Evolutionary conservation across 768 basidiomycete species (phyloP).

Genomic region (Boletus speciosus): DNA sequence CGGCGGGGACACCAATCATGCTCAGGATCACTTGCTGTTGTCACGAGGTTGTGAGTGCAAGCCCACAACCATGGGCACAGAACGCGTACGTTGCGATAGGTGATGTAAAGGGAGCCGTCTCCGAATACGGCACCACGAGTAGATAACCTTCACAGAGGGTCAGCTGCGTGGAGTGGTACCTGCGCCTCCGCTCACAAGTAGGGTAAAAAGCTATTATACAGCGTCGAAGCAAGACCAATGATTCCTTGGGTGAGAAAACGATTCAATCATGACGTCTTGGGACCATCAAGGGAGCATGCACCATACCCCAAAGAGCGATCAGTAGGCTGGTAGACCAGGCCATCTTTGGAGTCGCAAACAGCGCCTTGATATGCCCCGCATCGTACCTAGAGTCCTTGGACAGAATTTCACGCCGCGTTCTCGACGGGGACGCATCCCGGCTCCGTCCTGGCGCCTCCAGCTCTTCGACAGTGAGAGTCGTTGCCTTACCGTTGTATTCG

Average conservation of each 20-base stretch:
- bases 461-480: conserved; percentile 42
- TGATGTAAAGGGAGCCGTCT: conserved; percentile 64
- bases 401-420: conserved; percentile 23
- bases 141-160: conserved; percentile 41
- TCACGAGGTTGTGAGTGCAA: neutral
- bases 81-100: conserved; percentile 62
- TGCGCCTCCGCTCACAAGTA: conserved; percentile 40
- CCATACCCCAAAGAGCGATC: conserved; percentile 46
- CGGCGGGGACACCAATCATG: conserved; percentile 65
- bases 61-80: no score
- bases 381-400: conserved; percentile 43
- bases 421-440: conserved; percentile 6
- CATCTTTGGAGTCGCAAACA: conserved; percentile 62
- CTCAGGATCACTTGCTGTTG: conserved; percentile 66
- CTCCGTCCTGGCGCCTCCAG: conserved; percentile 34
- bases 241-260: conserved; percentile 40
- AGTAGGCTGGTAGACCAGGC: conserved; percentile 64
- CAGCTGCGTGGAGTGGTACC: neutral
- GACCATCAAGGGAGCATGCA: neutral
- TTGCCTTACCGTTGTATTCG: conserved; percentile 44
- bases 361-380: conserved; percentile 46
- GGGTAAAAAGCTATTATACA: conserved; percentile 56
- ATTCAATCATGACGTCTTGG: neutral
- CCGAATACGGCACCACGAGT: conserved; percentile 67
- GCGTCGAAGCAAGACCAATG: conserved; percentile 71